These are phyloP conservation scores for Arabis alpina DNA, from an alignment of 345 rosid genomes.

Conservation along the genomic window DNA sequence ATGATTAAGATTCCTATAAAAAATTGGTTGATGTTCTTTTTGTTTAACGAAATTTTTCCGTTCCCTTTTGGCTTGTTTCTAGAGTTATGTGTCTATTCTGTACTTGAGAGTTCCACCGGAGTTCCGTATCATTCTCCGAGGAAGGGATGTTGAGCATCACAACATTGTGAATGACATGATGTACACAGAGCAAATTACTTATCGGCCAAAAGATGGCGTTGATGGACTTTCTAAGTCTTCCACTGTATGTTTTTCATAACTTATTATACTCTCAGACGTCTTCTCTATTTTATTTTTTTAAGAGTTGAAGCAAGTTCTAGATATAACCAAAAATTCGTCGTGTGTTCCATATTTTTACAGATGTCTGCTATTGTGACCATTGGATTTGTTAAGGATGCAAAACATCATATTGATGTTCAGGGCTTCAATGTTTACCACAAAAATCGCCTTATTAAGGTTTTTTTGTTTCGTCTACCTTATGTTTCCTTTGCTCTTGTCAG, in stretches of 20 bases:
- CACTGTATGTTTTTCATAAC: conserved; percentile 49
- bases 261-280: neutral
- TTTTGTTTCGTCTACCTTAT: conserved; percentile 21
- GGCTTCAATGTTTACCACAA: conserved; percentile 96
- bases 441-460: conserved; percentile 92
- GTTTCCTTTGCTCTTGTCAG: neutral
- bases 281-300: neutral
- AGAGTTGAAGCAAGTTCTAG: conserved; percentile 1
- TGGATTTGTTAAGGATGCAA: conserved; percentile 98
- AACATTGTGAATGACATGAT: conserved; percentile 97
- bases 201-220: conserved; percentile 65
- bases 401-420: conserved; percentile 84
- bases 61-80: conserved; percentile 22
- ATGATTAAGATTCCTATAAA: neutral
- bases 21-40: neutral
- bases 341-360: conserved; percentile 47
- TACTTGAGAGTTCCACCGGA: conserved; percentile 77
- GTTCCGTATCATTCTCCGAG: conserved; percentile 88
- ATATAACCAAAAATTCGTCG: conserved; percentile 28
- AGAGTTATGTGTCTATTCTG: conserved; percentile 93
- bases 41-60: conserved; percentile 1
- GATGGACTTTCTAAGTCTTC: conserved; percentile 59
- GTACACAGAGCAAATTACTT: conserved; percentile 64
- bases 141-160: conserved; percentile 92
- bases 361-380: conserved; percentile 76